Evolutionary conservation across 768 basidiomycete genomes (phyloP).

Genomic region (Candolleomyces aberdarensis): DNA sequence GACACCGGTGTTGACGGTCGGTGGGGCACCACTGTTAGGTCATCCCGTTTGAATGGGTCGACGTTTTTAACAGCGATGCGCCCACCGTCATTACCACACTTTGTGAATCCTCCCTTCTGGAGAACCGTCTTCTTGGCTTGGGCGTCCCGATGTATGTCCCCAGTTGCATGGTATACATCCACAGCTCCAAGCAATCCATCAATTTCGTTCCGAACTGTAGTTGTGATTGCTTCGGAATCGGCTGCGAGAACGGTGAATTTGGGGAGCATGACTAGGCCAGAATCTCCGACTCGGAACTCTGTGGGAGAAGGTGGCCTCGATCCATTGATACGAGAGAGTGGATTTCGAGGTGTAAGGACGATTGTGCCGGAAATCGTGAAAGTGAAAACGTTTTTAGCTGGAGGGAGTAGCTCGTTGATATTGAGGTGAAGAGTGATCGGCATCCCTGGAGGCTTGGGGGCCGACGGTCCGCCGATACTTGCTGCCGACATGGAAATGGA

Average conservation of each 20-base stretch:
- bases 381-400: constrained; percentile 60
- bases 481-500: constrained; percentile 42
- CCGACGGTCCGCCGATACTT: constrained; percentile 19
- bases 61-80: constrained; percentile 54
- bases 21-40: constrained; percentile 50
- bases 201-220: constrained; percentile 58
- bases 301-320: constrained; percentile 3
- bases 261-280: constrained; percentile 59
- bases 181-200: constrained; percentile 41
- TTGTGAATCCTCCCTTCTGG: constrained; percentile 55
- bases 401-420: constrained; percentile 71
- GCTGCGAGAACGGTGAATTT: constrained; percentile 67
- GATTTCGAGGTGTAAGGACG: constrained; percentile 48
- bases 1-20: constrained; percentile 12
- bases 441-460: constrained; percentile 43
- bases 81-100: constrained; percentile 60
- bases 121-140: constrained; percentile 64
- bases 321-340: constrained; percentile 23
- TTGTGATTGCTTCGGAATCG: constrained; percentile 57
- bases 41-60: constrained; percentile 58
- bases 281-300: constrained; percentile 14
- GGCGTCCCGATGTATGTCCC: constrained; percentile 51
- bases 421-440: constrained; percentile 76
- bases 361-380: constrained; percentile 68
- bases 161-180: constrained; percentile 60